Evolutionary conservation across 192 early-diverging fungal genomes (phyloP).

Genomic region (Thamnidium elegans): DNA sequence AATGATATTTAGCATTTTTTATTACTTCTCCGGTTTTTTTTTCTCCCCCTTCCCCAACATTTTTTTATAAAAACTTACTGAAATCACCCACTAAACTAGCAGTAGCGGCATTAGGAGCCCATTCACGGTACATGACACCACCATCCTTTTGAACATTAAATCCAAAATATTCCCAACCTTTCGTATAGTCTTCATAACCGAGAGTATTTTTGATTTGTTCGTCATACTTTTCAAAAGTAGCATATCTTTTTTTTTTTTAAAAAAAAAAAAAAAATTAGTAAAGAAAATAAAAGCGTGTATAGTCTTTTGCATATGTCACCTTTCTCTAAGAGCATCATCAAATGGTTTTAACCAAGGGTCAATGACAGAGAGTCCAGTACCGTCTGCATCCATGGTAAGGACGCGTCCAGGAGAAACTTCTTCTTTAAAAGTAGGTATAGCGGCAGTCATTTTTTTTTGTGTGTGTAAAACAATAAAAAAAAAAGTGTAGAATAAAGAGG

Average conservation of each 20-base stretch:
- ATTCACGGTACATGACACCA: slow-evolving; percentile 86
- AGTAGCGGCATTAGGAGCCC: slow-evolving; percentile 81
- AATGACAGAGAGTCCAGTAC: slow-evolving; percentile 61
- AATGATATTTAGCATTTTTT: not conserved
- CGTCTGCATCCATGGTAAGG: slow-evolving; percentile 41
- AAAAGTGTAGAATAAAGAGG: not conserved
- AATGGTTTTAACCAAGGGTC: slow-evolving; percentile 84
- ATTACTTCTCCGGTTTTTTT: not conserved
- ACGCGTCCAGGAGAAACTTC: slow-evolving; percentile 36
- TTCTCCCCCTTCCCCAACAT: not conserved
- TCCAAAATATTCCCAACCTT: slow-evolving; percentile 78
- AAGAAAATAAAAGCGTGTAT: not conserved
- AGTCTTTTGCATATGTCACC: slow-evolving; percentile 40
- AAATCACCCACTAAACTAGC: slow-evolving; percentile 92
- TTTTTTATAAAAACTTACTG: slow-evolving; percentile 54
- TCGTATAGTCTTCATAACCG: slow-evolving; percentile 82
- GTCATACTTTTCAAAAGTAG: slow-evolving; percentile 66
- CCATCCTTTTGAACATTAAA: slow-evolving; percentile 65
- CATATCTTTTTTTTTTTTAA: slow-evolving; percentile 42
- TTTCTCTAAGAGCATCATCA: slow-evolving; percentile 52
- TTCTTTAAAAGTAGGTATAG: slow-evolving; percentile 15
- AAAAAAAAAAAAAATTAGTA: not conserved
- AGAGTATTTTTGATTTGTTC: slow-evolving; percentile 63
- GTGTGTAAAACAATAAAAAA: not conserved
- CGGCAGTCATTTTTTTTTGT: not conserved